phyloP scores from a whole-genome alignment of 345 rosid genomes.

The Rhodamnia argentea region DNA sequence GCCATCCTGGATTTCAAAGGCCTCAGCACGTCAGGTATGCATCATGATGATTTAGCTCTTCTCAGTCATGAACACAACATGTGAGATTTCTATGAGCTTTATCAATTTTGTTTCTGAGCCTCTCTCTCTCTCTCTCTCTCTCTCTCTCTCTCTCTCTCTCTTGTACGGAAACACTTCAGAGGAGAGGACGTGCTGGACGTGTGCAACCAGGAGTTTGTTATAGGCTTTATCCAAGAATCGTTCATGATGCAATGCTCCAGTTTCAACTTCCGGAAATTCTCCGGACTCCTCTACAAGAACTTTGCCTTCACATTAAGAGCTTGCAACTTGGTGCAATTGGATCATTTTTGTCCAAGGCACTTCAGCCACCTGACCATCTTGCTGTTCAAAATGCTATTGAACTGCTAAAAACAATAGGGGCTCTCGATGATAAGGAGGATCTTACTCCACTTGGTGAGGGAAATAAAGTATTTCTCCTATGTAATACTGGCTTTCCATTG shows the following conservation, averaged over 20 bases:
- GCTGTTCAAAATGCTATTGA: conserved; percentile 95
- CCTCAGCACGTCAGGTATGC: conserved; percentile 88
- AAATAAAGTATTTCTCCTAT: not conserved
- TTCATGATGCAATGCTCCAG: conserved; percentile 66
- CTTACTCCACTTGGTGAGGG: conserved; percentile 88
- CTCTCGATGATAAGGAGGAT: conserved; percentile 73
- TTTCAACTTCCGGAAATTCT: conserved; percentile 93
- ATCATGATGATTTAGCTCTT: not conserved
- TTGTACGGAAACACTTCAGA: conserved; percentile 18
- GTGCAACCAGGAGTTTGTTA: conserved; percentile 95
- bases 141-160: not conserved
- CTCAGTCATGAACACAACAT: not conserved
- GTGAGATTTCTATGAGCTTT: not conserved
- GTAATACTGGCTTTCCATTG: not conserved
- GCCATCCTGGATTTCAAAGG: conserved; percentile 97
- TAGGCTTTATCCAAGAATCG: conserved; percentile 77
- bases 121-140: not conserved
- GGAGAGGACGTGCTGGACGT: conserved; percentile 99
- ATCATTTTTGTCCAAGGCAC: conserved; percentile 84
- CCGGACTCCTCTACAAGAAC: conserved; percentile 89
- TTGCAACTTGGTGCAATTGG: conserved; percentile 87
- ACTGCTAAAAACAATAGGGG: conserved; percentile 88
- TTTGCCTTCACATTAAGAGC: conserved; percentile 84
- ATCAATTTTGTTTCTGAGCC: not conserved
- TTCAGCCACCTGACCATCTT: conserved; percentile 93